Conservation (phyloP, 257 asterid species). For the Capsicum rhomboideum region DNA sequence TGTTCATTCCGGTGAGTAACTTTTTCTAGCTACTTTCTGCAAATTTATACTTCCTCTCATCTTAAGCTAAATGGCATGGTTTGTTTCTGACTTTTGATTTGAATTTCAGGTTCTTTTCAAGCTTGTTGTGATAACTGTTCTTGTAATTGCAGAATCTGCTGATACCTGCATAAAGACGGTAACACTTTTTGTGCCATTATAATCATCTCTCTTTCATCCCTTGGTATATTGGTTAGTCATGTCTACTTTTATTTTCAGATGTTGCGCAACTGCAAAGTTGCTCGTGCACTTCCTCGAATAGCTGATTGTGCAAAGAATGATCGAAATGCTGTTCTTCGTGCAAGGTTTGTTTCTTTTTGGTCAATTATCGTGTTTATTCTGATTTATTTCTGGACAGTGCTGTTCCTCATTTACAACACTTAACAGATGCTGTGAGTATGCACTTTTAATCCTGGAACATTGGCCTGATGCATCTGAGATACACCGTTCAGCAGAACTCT, state of each 20-base stretch:
- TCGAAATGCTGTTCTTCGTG: slow-evolving; percentile 91
- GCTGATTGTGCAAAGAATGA: slow-evolving; percentile 92
- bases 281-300: slow-evolving; percentile 86
- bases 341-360: slow-evolving; percentile 45
- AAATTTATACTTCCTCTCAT: slow-evolving; percentile 2
- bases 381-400: not conserved
- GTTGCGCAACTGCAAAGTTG: slow-evolving; percentile 95
- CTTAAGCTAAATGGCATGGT: slow-evolving; percentile 3
- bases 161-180: slow-evolving; percentile 99
- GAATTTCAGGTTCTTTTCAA: slow-evolving; percentile 89
- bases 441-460: slow-evolving; percentile 83
- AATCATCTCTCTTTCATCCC: slow-evolving; percentile 4
- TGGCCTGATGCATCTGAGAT: slow-evolving; percentile 99
- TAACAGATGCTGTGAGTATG: slow-evolving; percentile 92
- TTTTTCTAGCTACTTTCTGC: not conserved
- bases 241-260: slow-evolving; percentile 39
- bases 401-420: slow-evolving; percentile 12
- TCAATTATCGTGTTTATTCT: not conserved
- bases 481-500: slow-evolving; percentile 89
- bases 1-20: slow-evolving; percentile 88
- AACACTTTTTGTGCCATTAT: slow-evolving; percentile 8
- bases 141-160: slow-evolving; percentile 97
- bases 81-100: slow-evolving; percentile 32
- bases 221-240: not conserved
- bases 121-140: slow-evolving; percentile 99